phyloP scores from a whole-genome alignment of 768 basidiomycete genomes.

The Kondoa subrosea region DNA sequence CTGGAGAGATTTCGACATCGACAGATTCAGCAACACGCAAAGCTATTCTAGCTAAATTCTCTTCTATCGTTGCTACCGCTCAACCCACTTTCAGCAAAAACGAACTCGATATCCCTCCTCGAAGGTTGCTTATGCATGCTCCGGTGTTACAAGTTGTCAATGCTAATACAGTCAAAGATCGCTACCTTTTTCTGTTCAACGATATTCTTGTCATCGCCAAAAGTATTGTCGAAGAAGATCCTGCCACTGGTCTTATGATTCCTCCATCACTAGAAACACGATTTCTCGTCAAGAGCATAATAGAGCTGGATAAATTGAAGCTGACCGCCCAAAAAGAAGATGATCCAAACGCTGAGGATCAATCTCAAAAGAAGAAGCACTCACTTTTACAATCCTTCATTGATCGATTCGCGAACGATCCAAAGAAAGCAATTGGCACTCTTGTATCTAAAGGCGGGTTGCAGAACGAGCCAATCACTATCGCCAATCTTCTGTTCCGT shows the following conservation, averaged over 20 bases:
- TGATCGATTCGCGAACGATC: conserved; percentile 58
- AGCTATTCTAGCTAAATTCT: background rate
- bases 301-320: conserved; percentile 42
- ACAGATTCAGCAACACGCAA: background rate
- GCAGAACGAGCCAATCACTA: conserved; percentile 51
- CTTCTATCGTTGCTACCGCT: background rate
- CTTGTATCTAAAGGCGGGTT: conserved; percentile 47
- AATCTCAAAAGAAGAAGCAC: conserved; percentile 33
- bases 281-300: conserved; percentile 78
- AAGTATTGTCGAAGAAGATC: conserved; percentile 50
- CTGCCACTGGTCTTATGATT: conserved; percentile 38
- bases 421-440: conserved; percentile 57
- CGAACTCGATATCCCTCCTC: conserved; percentile 64
- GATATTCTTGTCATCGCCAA: conserved; percentile 89
- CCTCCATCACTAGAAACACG: conserved; percentile 46
- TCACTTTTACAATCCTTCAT: conserved; percentile 57
- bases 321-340: conserved; percentile 26
- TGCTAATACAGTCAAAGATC: conserved; percentile 81
- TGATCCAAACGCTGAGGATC: conserved; percentile 24
- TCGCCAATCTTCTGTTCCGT: conserved; percentile 57
- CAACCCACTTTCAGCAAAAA: conserved; percentile 25
- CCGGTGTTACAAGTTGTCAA: conserved; percentile 88
- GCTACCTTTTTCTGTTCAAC: conserved; percentile 90
- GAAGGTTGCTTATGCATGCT: conserved; percentile 65
- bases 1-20: background rate